Evolutionary conservation across 2,329 filamentous ascomycete species (phyloP).

Genomic region (Colletotrichum acutatum): DNA sequence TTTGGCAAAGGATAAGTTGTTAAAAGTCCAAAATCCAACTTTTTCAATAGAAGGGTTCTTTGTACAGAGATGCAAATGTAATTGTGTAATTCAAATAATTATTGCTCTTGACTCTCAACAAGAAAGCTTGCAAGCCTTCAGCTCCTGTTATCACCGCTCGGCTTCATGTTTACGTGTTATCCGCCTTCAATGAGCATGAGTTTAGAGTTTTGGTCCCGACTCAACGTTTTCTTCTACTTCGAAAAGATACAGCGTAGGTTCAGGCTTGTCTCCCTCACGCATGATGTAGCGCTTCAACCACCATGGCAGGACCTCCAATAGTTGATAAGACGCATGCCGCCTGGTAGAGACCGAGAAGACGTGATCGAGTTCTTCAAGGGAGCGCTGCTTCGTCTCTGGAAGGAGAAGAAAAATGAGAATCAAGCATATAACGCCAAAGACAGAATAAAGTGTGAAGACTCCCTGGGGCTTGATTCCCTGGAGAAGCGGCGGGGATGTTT

Average conservation of each 20-base stretch:
- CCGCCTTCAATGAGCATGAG: no score
- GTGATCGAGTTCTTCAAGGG: slow-evolving; percentile 57
- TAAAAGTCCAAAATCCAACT: no score
- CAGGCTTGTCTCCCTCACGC: background rate
- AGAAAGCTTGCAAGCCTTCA: no score
- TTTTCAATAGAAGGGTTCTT: no score
- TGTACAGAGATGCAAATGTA: no score
- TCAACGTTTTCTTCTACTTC: slow-evolving; percentile 6
- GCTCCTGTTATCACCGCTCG: background rate
- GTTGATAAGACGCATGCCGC: slow-evolving; percentile 46
- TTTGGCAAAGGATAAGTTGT: no score
- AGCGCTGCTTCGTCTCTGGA: slow-evolving; percentile 62
- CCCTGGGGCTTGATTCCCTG: slow-evolving; percentile 46
- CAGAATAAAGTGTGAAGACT: slow-evolving; percentile 57
- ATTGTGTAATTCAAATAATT: no score
- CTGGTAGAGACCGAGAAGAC: slow-evolving; percentile 49
- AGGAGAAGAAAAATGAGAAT: slow-evolving; percentile 60
- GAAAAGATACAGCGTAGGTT: slow-evolving; percentile 16
- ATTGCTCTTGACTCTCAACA: no score
- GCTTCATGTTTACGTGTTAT: no score
- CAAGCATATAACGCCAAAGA: slow-evolving; percentile 57
- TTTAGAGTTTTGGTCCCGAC: background rate
- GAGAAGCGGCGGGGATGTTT: slow-evolving; percentile 63
- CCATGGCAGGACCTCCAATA: slow-evolving; percentile 36
- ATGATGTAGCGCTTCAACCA: slow-evolving; percentile 22